A percentile compares a stretch with the other conserved stretches of the same genome.
phyloP scores from a whole-genome alignment of 2,329 filamentous ascomycete genomes.

The Calonectria pteridis region DNA sequence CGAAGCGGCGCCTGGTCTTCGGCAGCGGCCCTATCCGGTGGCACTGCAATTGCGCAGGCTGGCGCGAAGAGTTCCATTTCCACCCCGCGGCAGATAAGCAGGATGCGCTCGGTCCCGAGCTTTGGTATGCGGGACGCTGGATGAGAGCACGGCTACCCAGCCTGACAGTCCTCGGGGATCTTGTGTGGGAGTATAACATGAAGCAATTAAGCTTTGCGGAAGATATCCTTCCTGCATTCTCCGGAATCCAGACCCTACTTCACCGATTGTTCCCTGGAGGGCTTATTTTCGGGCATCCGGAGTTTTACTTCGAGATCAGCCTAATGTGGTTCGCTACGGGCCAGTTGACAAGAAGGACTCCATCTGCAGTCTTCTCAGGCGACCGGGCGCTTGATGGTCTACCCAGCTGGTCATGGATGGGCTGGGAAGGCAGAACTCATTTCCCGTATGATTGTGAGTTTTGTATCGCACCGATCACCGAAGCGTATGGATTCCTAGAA shows the following conservation, averaged over 20 bases:
- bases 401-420: neutral
- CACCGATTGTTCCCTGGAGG: neutral
- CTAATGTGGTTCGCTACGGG: neutral
- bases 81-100: neutral
- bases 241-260: neutral
- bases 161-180: neutral
- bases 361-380: neutral
- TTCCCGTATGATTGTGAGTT: neutral
- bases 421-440: neutral
- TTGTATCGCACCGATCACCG: neutral
- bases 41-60: neutral
- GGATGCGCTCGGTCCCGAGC: neutral
- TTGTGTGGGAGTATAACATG: neutral
- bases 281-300: neutral
- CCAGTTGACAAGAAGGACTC: neutral
- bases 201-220: neutral
- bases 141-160: neutral
- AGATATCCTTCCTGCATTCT: neutral
- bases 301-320: neutral
- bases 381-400: neutral
- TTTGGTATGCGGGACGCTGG: neutral
- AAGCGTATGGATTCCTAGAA: neutral
- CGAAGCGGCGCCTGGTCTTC: neutral
- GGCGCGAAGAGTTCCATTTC: neutral
- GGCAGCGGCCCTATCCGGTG: neutral